Base-by-base conservation (phyloP, 176 grass and related monocot species). In the Ensete ventricosum region DNA sequence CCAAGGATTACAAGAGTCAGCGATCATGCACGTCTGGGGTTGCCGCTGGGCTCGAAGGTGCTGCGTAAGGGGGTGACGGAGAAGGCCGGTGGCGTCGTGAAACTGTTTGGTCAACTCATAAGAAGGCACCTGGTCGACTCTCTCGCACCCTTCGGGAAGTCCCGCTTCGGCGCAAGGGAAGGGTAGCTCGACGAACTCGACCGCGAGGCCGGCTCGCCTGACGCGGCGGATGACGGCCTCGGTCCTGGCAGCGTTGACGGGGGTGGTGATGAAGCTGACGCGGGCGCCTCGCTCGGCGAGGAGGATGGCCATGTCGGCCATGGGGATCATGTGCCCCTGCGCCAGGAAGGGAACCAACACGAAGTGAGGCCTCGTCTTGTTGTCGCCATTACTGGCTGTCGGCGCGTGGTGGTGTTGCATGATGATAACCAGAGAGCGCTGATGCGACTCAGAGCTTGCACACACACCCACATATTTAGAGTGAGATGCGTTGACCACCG, bases 231-330 rank as follows among this genome's bases (percentile, higher is more conserved):
- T 11, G 50, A 22, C 13, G 50, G 50, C 19, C 8, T 11, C 10
- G 9, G n/a, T 21, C 14, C 71, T n/a, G 51, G 48, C 71, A 19
- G 71, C 71, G n/a, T 52, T 73, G 17, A 54, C 49, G 9, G 71
- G 22, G n/a, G 71, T 73, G 12, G 21, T 54, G 71, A 25, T 54
- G 17, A 73, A 20, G 50, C 50, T 53, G 71, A 73, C 71, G 20
- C 51, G n/a, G 21, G 52, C 71, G 8, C 51, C 51, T 14, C 71
- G 17, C 17, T 73, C 71, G 29, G 71, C 71, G 2, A 73, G 52
- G 20, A 73, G 71, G 29, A 12, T 13, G n/a, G 71, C 71, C n/a
- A 73, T 54, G 71, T 73, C 71, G 50, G 54, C 50, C 71, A 73
- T 73, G 50, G 71, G 71, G 50, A 73, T 52, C 8, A 73, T 54